phyloP scores from a whole-genome alignment of 78 protist genomes.

The Dictyostelium intermedium region DNA sequence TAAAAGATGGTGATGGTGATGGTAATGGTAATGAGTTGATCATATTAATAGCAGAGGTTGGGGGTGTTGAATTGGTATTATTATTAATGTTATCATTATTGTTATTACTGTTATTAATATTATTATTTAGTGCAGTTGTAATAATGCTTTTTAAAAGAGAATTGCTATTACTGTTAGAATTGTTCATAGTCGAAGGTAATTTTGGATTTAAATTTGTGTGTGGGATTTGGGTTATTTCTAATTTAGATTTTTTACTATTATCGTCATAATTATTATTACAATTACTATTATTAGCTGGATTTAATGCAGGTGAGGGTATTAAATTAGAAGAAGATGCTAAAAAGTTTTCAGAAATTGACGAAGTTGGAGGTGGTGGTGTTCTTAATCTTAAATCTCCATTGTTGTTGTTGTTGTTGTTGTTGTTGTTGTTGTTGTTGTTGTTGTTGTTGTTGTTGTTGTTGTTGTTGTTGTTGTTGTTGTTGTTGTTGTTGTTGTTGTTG shows the following conservation, averaged over 20 bases:
- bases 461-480: neutral
- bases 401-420: neutral
- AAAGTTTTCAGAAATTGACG: neutral
- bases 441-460: neutral
- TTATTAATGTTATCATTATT: neutral
- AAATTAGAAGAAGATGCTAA: neutral
- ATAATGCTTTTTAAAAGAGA: neutral
- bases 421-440: neutral
- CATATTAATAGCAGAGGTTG: neutral
- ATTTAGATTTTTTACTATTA: neutral
- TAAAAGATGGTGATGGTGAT: neutral
- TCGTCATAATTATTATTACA: neutral
- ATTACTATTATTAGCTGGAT: neutral
- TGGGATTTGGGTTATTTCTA: neutral
- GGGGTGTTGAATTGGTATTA: neutral
- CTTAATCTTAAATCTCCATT: neutral
- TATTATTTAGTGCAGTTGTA: neutral
- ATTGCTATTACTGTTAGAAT: neutral
- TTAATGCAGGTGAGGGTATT: neutral
- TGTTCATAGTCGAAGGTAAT: neutral
- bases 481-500: neutral
- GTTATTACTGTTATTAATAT: neutral
- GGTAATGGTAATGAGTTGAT: neutral
- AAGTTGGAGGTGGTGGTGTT: constrained; percentile 9
- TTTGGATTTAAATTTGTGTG: neutral